These are phyloP conservation scores for Yarrowia bubula DNA, from an alignment of 805 yeast species.

Conservation along the genomic window DNA sequence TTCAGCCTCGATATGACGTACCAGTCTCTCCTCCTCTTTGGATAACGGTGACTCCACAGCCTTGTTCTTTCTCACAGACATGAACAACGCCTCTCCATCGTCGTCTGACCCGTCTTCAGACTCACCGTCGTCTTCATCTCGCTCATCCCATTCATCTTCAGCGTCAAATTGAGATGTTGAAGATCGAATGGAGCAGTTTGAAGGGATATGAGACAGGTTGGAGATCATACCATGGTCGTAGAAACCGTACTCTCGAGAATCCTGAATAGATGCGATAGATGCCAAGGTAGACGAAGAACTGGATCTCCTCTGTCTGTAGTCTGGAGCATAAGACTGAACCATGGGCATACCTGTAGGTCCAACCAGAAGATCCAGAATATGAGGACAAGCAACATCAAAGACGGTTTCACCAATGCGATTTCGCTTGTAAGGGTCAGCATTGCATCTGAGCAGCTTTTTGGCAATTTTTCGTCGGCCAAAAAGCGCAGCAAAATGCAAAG, in stretches of 20 bases:
- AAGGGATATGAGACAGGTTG: slow-evolving; percentile 15
- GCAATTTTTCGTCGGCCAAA: slow-evolving; percentile 70
- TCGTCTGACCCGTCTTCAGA: slow-evolving; percentile 8
- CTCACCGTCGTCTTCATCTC: background rate
- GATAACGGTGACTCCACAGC: slow-evolving; percentile 1
- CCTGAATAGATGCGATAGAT: slow-evolving; percentile 24
- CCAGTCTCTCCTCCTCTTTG: slow-evolving; percentile 14
- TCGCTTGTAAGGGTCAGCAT: slow-evolving; percentile 17
- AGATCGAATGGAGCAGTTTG: slow-evolving; percentile 4
- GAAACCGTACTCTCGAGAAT: slow-evolving; percentile 17
- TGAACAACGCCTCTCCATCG: slow-evolving; percentile 6
- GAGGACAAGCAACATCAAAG: slow-evolving; percentile 15
- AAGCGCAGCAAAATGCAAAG: slow-evolving; percentile 82
- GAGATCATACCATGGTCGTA: slow-evolving; percentile 18
- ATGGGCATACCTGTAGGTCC: background rate
- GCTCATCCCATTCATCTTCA: slow-evolving; percentile 25
- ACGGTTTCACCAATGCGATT: slow-evolving; percentile 16
- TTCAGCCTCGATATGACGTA: slow-evolving; percentile 13
- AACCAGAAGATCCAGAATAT: slow-evolving; percentile 11
- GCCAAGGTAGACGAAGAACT: slow-evolving; percentile 34
- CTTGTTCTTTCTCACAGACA: slow-evolving; percentile 1
- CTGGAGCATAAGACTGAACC: background rate
- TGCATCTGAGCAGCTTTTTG: slow-evolving; percentile 47
- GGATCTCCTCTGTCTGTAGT: slow-evolving; percentile 14
- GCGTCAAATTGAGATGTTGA: slow-evolving; percentile 24